Conservation (phyloP, 2,329 filamentous ascomycete genomes). For the Botrytis fabae region DNA sequence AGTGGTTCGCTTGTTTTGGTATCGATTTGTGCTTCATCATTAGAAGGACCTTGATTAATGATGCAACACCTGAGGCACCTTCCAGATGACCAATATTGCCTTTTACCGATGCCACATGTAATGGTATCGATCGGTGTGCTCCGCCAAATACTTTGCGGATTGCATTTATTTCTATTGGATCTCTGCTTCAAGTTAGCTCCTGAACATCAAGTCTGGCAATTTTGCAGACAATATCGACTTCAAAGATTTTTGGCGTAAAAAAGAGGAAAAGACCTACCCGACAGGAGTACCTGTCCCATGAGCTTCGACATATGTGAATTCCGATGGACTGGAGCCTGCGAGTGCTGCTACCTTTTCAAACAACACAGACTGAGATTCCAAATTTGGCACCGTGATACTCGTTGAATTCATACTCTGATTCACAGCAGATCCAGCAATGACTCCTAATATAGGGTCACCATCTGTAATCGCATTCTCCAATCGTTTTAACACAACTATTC, state of each 20-base stretch:
- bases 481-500: not conserved
- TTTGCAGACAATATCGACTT: not conserved
- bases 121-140: not conserved
- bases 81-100: slow-evolving; percentile 32
- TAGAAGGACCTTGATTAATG: slow-evolving; percentile 25
- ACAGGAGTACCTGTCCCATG: slow-evolving; percentile 45
- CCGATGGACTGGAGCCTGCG: slow-evolving; percentile 44
- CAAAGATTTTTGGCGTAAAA: not conserved
- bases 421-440: slow-evolving; percentile 53
- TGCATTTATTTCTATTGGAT: slow-evolving; percentile 32
- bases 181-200: slow-evolving; percentile 17
- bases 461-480: slow-evolving; percentile 47
- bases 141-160: slow-evolving; percentile 25
- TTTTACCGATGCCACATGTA: slow-evolving; percentile 25
- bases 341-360: slow-evolving; percentile 29
- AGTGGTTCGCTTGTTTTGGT: slow-evolving; percentile 27
- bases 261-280: not conserved
- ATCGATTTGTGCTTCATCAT: slow-evolving; percentile 40
- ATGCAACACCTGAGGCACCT: slow-evolving; percentile 24
- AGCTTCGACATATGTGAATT: slow-evolving; percentile 36
- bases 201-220: not conserved
- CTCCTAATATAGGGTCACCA: slow-evolving; percentile 57
- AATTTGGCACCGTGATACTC: slow-evolving; percentile 26
- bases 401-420: slow-evolving; percentile 42
- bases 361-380: slow-evolving; percentile 37